Evolutionary conservation across 345 rosid species (phyloP).

Genomic region (Psidium guajava): DNA sequence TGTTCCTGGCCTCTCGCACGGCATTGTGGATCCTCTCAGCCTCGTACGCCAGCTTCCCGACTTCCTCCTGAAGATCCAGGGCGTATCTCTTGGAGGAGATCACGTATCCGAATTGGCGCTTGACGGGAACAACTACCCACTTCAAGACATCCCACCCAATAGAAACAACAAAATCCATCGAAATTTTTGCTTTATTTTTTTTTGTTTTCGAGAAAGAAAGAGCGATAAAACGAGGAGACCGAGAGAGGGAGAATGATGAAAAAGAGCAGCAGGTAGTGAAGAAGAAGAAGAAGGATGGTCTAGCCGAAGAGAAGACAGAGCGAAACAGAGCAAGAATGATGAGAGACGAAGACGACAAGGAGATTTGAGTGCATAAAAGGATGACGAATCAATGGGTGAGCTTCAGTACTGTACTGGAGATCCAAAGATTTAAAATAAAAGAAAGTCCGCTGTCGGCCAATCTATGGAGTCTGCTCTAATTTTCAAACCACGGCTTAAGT

Average conservation of each 20-base stretch:
- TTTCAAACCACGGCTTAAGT: no score
- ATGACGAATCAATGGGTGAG: not conserved
- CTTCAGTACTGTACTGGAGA: not conserved
- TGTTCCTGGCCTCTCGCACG: not conserved
- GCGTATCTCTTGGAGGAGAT: accelerated
- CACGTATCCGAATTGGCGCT: not conserved
- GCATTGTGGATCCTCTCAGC: not conserved
- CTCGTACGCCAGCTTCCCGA: not conserved
- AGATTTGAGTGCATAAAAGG: not conserved
- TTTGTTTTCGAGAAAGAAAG: not conserved
- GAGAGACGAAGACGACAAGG: not conserved
- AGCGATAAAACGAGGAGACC: not conserved
- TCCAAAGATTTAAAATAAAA: not conserved
- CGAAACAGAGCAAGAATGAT: not conserved
- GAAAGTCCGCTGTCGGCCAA: no score
- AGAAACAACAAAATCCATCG: not conserved
- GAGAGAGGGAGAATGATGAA: not conserved
- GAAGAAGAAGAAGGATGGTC: not conserved
- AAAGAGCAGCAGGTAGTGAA: not conserved
- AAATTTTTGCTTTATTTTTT: no score
- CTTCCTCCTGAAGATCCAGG: not conserved
- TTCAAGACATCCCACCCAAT: not conserved
- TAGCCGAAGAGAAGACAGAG: not conserved
- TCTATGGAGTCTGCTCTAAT: no score
- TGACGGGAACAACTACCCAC: not conserved